These are phyloP conservation scores for Albifimbria verrucaria DNA, from an alignment of 2,329 filamentous ascomycete genomes.

Conservation along the genomic window DNA sequence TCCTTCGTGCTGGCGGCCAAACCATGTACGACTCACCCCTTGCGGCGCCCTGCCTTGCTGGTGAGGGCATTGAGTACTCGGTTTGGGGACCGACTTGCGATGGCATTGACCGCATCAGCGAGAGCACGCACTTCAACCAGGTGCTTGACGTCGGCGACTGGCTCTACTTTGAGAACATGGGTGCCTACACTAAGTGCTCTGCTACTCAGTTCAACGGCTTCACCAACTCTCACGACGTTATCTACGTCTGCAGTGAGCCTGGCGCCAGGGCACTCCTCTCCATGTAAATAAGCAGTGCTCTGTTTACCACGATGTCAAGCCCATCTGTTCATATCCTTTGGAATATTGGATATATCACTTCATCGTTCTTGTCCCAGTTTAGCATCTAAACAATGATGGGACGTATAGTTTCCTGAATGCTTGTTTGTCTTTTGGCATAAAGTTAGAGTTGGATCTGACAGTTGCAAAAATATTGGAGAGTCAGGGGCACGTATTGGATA, in stretches of 20 bases:
- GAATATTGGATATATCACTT: neutral
- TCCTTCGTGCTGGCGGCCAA: conserved; percentile 62
- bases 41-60: conserved; percentile 42
- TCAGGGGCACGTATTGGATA: neutral
- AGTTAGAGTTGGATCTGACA: neutral
- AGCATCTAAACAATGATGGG: too few relatives aligned
- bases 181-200: conserved; percentile 96
- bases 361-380: neutral
- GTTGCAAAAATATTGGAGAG: neutral
- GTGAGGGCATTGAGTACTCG: conserved; percentile 73
- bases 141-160: conserved; percentile 90
- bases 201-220: conserved; percentile 98
- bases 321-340: neutral
- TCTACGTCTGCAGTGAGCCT: conserved; percentile 93
- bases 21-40: conserved; percentile 55
- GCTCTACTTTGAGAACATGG: conserved; percentile 99
- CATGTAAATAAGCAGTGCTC: conserved; percentile 13
- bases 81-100: conserved; percentile 99
- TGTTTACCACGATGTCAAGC: neutral
- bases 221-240: conserved; percentile 83
- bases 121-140: conserved; percentile 72
- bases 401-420: neutral
- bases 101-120: conserved; percentile 90
- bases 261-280: conserved; percentile 72
- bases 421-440: neutral